Evolutionary conservation across 2,329 filamentous ascomycete genomes (phyloP), one percentile per base, ranked within the genome.

Genomic region (Penicillium sp.): DNA sequence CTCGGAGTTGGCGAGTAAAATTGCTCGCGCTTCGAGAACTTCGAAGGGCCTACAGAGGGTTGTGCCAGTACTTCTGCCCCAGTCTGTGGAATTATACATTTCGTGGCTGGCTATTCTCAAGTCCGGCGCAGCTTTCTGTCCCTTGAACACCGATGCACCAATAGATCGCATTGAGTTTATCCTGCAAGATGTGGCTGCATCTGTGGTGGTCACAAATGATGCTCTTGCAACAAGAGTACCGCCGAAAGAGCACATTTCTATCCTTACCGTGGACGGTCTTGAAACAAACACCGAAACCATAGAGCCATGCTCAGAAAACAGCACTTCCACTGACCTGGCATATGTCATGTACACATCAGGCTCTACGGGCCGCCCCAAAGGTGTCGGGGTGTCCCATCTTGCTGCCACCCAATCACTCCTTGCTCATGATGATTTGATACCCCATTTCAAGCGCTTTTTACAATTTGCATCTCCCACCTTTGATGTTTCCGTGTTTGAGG

Each of bases 261-360:
- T 62, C 35, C 53, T 64, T 17, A 54, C 56, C 3, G 50, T 59
- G 15, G 61, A 68, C 35, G 51, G 57, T 33, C 46, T 58, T 12
- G 49, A 57, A 29, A 22, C 34, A 8, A 42, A 53, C 6, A n/a
- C 33, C 2, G 33, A 47, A 19, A 31, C 43, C 19, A 33, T 39
- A 35, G 31, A 53, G 15, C 46, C 51, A n/a, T 45, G 47, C 31
- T 21, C 33, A 21, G 42, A 42, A 28, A 15, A 43, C 15, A 43
- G 40, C 26, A 77, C 52, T 66, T 40, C 60, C 15, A 54, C 59
- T 7, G 53, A 61, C 49, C 45, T 90, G 22, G 88, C 90, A 22
- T 96, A 96, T 72, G 80, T 95, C 52, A 89, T 95, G 82, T 96
- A 95, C 66, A 95, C 90, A 1, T 94, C 88, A 40, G 89, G 89